A percentile compares a stretch with the other conserved stretches of the same genome.
Conservation (phyloP, 2,329 filamentous ascomycete genomes). For the Cladosporium oxysporum region DNA sequence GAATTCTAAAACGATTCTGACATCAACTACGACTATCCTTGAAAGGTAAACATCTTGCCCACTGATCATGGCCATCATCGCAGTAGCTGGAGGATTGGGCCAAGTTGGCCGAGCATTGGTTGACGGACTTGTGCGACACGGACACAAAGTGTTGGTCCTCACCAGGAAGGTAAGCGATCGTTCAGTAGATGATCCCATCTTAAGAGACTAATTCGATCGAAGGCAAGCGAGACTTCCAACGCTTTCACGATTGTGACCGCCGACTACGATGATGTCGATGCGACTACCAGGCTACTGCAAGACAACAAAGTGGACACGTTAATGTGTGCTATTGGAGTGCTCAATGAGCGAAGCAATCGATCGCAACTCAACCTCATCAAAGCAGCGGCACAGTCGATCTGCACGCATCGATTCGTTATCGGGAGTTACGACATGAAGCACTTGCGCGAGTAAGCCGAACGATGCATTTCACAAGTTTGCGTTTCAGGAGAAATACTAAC, state of each 20-base stretch:
- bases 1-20: background rate
- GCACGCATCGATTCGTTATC: constrained; percentile 24
- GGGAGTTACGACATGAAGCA: constrained; percentile 18
- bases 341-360: background rate
- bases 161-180: constrained; percentile 15
- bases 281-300: background rate
- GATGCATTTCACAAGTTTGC: background rate
- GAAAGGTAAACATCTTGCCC: background rate
- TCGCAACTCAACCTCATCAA: constrained; percentile 25
- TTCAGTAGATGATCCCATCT: too few species aligned
- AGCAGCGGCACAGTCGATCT: constrained; percentile 18
- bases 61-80: constrained; percentile 25
- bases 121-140: constrained; percentile 22
- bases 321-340: constrained; percentile 24
- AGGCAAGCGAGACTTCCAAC: constrained; percentile 2
- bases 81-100: constrained; percentile 28
- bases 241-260: constrained; percentile 17
- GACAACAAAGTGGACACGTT: constrained; percentile 22
- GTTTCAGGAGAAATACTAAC: too few species aligned
- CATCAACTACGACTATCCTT: background rate
- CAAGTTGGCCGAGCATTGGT: constrained; percentile 25
- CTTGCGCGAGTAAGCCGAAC: background rate
- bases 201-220: background rate
- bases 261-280: constrained; percentile 8
- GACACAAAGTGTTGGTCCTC: constrained; percentile 24